These are phyloP conservation scores for Cupressus sempervirens DNA, from an alignment of 75 land plant genomes.

Conservation along the genomic window DNA sequence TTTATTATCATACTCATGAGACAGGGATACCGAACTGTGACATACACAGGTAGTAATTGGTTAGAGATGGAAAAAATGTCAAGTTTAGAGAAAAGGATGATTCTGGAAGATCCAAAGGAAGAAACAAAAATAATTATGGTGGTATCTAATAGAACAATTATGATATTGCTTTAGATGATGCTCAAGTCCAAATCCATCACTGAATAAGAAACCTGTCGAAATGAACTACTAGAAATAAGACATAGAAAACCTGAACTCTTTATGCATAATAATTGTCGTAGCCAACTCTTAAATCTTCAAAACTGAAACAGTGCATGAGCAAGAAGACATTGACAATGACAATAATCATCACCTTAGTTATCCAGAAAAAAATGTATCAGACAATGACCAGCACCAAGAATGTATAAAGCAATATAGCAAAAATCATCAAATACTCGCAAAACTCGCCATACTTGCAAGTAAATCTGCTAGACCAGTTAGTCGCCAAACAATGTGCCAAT, in stretches of 20 bases:
- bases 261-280: background rate
- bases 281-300: too few species aligned
- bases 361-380: too few species aligned
- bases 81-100: background rate
- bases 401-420: background rate
- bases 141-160: background rate
- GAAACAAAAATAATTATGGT: background rate
- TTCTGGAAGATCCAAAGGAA: background rate
- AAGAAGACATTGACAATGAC: background rate
- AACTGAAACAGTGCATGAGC: background rate
- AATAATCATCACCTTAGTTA: too few species aligned
- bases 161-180: background rate
- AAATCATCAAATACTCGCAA: too few species aligned
- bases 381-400: background rate
- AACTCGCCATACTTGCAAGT: too few species aligned
- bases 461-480: too few species aligned
- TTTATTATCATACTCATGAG: background rate
- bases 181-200: background rate
- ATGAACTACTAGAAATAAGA: background rate
- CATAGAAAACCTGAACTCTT: background rate
- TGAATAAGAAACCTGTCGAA: background rate
- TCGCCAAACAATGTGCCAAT: too few species aligned
- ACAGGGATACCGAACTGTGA: background rate
- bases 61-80: background rate
- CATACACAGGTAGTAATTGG: background rate